Evolutionary conservation across 2,329 filamentous ascomycete species (phyloP).

Genomic region (Coniochaeta ligniaria): DNA sequence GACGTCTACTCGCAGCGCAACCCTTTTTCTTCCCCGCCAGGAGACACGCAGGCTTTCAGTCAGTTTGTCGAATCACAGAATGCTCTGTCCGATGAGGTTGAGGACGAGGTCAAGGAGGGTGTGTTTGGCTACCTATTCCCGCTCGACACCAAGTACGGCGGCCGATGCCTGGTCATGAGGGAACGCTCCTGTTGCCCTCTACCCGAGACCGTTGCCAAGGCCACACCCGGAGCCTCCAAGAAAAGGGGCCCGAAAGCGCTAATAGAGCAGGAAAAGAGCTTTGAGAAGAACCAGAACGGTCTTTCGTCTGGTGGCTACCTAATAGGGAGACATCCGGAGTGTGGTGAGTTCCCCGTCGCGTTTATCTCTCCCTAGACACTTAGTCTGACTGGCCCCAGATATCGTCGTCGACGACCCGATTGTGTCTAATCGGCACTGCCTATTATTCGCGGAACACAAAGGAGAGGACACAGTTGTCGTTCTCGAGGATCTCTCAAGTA

Average conservation of each 20-base stretch:
- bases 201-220: constrained; percentile 36
- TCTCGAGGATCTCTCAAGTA: constrained; percentile 88
- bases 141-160: constrained; percentile 61
- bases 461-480: constrained; percentile 53
- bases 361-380: constrained; percentile 1
- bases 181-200: constrained; percentile 65
- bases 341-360: constrained; percentile 54
- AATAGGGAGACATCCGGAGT: constrained; percentile 88
- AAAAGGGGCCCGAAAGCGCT: constrained; percentile 28
- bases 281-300: constrained; percentile 56
- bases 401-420: constrained; percentile 68
- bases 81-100: constrained; percentile 70
- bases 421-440: constrained; percentile 79
- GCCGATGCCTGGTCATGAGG: constrained; percentile 63
- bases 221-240: constrained; percentile 23
- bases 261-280: constrained; percentile 48
- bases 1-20: constrained; percentile 38
- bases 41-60: constrained; percentile 69
- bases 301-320: constrained; percentile 76
- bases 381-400: constrained; percentile 35
- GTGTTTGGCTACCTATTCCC: constrained; percentile 96
- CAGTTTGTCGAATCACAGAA: constrained; percentile 71
- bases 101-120: constrained; percentile 75
- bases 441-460: constrained; percentile 29
- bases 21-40: constrained; percentile 45